Evolutionary conservation across 2,329 filamentous ascomycete species (phyloP), one percentile per base, ranked within the genome.

Genomic region (Alternaria ethzedia): DNA sequence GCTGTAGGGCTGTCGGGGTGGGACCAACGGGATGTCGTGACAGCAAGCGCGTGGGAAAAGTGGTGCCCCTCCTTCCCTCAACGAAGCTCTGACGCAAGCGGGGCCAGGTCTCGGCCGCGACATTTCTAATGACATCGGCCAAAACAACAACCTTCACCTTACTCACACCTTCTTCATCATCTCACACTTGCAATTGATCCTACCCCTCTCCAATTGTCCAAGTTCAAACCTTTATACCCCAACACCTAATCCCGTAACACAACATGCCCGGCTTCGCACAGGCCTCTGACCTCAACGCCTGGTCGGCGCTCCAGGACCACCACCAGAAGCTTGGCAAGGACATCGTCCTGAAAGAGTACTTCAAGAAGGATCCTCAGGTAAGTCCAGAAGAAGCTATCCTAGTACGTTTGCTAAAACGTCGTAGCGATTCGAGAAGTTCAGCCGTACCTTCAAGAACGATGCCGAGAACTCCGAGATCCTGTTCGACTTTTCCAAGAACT

Each of bases 401-500:
- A 21, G 25, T 23, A 21, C 28, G 2, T 20, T 36, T 15, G 47
- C 70, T 74, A 51, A 74, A 13, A 17, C 17, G 11, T 20, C 43
- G 26, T 81, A 91, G 79, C 93, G 96, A 68, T 98, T 97, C 86
- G 83, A 90, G 77, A 97, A 96, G 83, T 94, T 97, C 85, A 92
- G 90, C 79, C 92, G 90, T 80, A 93, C 88, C 77, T 97, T 98
- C 83, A 85, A 87, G 74, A 94, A 93, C 82, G 81, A 87, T 57
- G 90, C 91, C 71, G 92, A 96, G 77, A 87, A 87, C 76, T 90
- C 89, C 72, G 93, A 97, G 70, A 96, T 96, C 76, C 88, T 99
- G 68, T 99, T 98, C 83, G 96, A 99, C 83, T 99, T 97, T 85
- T 96, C 91, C 86, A 99, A 99, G 89, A 99, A 99, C 88, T 94